Conservation (phyloP, 2,329 filamentous ascomycete genomes). For the Colletotrichum sp. region DNA sequence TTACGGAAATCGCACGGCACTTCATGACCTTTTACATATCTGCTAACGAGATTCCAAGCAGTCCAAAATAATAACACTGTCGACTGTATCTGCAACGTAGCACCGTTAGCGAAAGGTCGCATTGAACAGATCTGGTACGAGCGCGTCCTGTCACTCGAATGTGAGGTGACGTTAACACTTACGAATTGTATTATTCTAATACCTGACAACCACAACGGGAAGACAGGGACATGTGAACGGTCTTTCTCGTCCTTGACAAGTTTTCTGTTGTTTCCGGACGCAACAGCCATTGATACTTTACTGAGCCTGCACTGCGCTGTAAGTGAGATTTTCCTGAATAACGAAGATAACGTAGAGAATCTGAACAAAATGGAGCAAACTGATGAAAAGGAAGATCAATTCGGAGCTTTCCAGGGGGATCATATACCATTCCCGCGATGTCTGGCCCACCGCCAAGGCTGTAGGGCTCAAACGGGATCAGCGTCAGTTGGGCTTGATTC, state of each 20-base stretch:
- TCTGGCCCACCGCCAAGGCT: not conserved
- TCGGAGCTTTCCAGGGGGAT: not conserved
- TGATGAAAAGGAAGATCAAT: accelerated
- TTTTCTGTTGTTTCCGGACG: not conserved
- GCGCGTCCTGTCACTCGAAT: not conserved
- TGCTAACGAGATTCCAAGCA: not conserved
- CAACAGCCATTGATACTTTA: not conserved
- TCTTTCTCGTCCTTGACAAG: not conserved
- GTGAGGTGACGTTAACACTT: not conserved
- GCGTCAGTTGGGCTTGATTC: not conserved
- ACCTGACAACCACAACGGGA: not conserved
- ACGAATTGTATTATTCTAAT: not conserved
- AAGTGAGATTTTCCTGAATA: not conserved
- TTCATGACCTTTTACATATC: not conserved
- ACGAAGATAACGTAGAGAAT: not conserved
- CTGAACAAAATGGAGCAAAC: not conserved
- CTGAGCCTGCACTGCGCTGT: not conserved
- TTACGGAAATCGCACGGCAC: not conserved
- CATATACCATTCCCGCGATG: not conserved
- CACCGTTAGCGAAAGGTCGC: not conserved
- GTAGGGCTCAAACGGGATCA: not conserved
- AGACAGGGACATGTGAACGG: not conserved
- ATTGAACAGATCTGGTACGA: not conserved
- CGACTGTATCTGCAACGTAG: not conserved
- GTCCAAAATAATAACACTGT: not conserved